Evolutionary conservation across 176 grass and related monocot genomes (phyloP).

Genomic region (Hyparrhenia diplandra): DNA sequence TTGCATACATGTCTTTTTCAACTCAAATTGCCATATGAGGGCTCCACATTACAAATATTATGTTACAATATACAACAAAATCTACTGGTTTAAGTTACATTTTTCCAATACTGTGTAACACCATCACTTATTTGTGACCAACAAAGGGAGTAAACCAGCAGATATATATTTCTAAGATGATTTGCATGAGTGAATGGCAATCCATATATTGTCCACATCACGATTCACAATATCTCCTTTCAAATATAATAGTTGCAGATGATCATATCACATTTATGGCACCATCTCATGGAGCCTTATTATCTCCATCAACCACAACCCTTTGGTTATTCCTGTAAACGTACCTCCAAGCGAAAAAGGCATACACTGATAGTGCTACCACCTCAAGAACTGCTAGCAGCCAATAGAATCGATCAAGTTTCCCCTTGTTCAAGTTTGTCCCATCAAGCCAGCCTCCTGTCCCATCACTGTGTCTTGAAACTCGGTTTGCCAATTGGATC

Average conservation of each 20-base stretch:
- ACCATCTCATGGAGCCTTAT: neutral
- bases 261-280: neutral
- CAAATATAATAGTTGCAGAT: neutral
- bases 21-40: too few relatives aligned
- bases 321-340: slow-evolving; percentile 52
- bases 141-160: neutral
- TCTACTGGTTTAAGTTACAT: too few relatives aligned
- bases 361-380: slow-evolving; percentile 45
- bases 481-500: slow-evolving; percentile 56
- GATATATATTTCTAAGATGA: neutral
- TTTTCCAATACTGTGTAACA: too few relatives aligned
- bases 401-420: slow-evolving; percentile 77
- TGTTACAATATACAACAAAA: too few relatives aligned
- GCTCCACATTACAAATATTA: too few relatives aligned
- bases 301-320: slow-evolving; percentile 11
- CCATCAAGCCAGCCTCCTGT: slow-evolving; percentile 70
- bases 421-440: slow-evolving; percentile 54
- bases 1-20: too few relatives aligned
- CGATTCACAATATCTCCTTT: neutral
- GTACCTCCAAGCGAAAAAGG: slow-evolving; percentile 55
- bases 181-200: neutral
- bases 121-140: too few relatives aligned
- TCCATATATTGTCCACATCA: neutral
- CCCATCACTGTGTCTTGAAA: slow-evolving; percentile 26
- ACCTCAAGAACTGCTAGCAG: slow-evolving; percentile 52